phyloP scores from a whole-genome alignment of 1,284 basidiomycete genomes.

The Phaffia rhodozyma region DNA sequence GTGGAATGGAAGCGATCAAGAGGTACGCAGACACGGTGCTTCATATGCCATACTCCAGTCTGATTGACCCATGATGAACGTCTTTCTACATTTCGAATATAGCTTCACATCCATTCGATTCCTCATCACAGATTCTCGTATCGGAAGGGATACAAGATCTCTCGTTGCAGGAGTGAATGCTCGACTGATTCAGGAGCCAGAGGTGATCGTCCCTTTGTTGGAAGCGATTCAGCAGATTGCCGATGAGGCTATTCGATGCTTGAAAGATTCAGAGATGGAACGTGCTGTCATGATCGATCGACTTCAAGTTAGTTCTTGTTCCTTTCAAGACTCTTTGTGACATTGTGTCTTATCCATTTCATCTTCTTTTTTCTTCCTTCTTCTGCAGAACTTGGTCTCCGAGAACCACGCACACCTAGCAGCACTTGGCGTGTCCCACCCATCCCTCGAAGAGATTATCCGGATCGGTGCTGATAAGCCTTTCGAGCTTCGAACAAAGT shows the following conservation, averaged over 20 bases:
- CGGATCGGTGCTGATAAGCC: conserved; percentile 51
- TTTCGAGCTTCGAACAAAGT: conserved; percentile 75
- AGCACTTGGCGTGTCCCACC: conserved; percentile 85
- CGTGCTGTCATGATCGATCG: conserved; percentile 50
- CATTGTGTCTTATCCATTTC: background rate
- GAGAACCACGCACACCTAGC: conserved; percentile 83
- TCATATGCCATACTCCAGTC: too few species aligned
- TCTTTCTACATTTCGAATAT: background rate
- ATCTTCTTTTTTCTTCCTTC: background rate
- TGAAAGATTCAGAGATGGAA: conserved; percentile 58
- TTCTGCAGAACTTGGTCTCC: conserved; percentile 55
- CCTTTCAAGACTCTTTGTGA: background rate
- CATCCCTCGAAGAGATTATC: conserved; percentile 71
- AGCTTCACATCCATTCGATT: conserved; percentile 63
- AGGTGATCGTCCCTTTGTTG: conserved; percentile 59
- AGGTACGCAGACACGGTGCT: conserved; percentile 46
- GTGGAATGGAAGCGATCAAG: conserved; percentile 70
- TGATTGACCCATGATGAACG: background rate
- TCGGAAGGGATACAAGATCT: conserved; percentile 86
- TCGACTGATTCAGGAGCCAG: conserved; percentile 51
- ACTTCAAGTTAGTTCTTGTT: conserved; percentile 45
- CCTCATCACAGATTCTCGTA: conserved; percentile 82
- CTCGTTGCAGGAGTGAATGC: conserved; percentile 71
- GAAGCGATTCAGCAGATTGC: conserved; percentile 67
- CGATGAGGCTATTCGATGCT: conserved; percentile 61